These are phyloP conservation scores for Backusella tarrabulga DNA, from an alignment of 192 early-diverging fungal species.

Conservation along the genomic window DNA sequence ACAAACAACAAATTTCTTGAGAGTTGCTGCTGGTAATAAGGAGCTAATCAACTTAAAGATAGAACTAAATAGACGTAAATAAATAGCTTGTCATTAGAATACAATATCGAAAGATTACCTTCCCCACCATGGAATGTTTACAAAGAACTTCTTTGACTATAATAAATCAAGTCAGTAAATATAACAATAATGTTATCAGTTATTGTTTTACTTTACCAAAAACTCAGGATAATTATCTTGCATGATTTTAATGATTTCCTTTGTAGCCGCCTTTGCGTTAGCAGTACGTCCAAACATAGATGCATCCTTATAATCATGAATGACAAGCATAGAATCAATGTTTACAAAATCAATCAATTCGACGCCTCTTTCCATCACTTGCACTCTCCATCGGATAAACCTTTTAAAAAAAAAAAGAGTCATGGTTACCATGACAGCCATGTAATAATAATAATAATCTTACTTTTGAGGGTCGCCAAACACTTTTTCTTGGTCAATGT, in stretches of 20 bases:
- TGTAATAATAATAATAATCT: not conserved
- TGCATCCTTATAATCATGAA: conserved; percentile 61
- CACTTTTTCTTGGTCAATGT: conserved; percentile 48
- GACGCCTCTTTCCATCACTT: conserved; percentile 60
- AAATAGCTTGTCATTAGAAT: not conserved
- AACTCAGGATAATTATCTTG: conserved; percentile 67
- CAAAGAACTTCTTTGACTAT: conserved; percentile 52
- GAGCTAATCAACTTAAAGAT: conserved; percentile 56
- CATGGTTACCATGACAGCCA: not conserved
- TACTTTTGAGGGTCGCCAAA: conserved; percentile 50
- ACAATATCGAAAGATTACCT: conserved; percentile 18
- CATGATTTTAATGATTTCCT: conserved; percentile 50
- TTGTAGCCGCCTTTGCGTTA: conserved; percentile 50
- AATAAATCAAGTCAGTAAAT: not conserved
- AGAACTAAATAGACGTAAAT: conserved; percentile 22
- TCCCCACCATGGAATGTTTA: conserved; percentile 63
- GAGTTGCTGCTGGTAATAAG: conserved; percentile 57
- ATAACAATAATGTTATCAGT: not conserved
- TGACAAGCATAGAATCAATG: conserved; percentile 55
- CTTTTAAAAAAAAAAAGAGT: conserved; percentile 4
- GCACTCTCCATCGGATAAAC: conserved; percentile 63
- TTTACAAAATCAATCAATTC: conserved; percentile 54
- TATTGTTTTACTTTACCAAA: conserved; percentile 33
- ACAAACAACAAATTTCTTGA: conserved; percentile 60
- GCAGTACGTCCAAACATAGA: conserved; percentile 47